These are phyloP conservation scores for Flagelloscypha sp. DNA, from an alignment of 768 basidiomycete species.

Conservation along the genomic window DNA sequence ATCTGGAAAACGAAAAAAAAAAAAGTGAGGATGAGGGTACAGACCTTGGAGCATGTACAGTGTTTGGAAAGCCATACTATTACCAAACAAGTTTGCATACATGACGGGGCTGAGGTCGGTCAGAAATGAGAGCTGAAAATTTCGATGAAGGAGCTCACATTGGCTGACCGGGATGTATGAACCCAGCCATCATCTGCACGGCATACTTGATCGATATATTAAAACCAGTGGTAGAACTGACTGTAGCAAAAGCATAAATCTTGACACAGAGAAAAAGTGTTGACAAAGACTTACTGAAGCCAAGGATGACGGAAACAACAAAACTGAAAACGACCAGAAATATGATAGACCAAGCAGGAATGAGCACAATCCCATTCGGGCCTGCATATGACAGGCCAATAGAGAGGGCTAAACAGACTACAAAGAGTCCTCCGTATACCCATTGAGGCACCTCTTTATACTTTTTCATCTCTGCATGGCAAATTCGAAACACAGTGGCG, in stretches of 20 bases:
- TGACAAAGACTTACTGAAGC: slow-evolving; percentile 28
- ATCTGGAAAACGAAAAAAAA: slow-evolving; percentile 7
- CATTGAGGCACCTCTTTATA: slow-evolving; percentile 48
- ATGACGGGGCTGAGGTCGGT: slow-evolving; percentile 34
- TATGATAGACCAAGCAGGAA: slow-evolving; percentile 49
- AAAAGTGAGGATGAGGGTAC: slow-evolving; percentile 5
- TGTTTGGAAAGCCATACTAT: slow-evolving; percentile 45
- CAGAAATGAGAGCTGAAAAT: background rate
- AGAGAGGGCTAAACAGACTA: slow-evolving; percentile 37
- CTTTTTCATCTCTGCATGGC: slow-evolving; percentile 35
- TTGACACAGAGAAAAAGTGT: background rate
- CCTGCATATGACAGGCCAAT: slow-evolving; percentile 38
- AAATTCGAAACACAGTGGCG: background rate
- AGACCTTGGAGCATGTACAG: slow-evolving; percentile 44
- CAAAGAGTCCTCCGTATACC: slow-evolving; percentile 39
- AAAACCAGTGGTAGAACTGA: slow-evolving; percentile 36
- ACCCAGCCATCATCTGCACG: slow-evolving; percentile 43
- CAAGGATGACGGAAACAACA: slow-evolving; percentile 30
- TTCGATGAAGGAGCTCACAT: slow-evolving; percentile 23
- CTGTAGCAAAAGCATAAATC: slow-evolving; percentile 10
- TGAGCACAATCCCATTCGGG: slow-evolving; percentile 29
- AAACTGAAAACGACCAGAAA: slow-evolving; percentile 32
- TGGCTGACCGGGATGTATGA: slow-evolving; percentile 39
- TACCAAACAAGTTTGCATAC: slow-evolving; percentile 49
- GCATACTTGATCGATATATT: slow-evolving; percentile 40